These are phyloP conservation scores for Kwoniella shandongensis DNA, from an alignment of 768 basidiomycete species.

Conservation along the genomic window DNA sequence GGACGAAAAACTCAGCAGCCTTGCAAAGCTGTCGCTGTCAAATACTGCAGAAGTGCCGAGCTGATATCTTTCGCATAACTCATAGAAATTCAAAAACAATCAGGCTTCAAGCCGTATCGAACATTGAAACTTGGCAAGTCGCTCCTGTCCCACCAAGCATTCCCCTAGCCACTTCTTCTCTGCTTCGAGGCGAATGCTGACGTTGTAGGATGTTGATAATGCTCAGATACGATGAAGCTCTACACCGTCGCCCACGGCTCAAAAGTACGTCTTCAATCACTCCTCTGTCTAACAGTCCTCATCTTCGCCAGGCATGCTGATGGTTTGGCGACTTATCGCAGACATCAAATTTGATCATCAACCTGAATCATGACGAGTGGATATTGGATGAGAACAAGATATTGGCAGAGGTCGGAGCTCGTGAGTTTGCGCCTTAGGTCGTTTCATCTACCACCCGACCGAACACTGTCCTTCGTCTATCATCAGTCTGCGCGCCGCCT, in stretches of 20 bases:
- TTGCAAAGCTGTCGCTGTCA: too few species aligned
- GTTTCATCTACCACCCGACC: background rate
- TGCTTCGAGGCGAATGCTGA: background rate
- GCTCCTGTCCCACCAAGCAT: background rate
- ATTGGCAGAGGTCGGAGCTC: slow-evolving; percentile 72
- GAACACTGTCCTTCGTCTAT: background rate
- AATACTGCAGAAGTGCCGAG: too few species aligned
- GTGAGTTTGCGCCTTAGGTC: slow-evolving; percentile 57
- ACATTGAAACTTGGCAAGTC: slow-evolving; percentile 66
- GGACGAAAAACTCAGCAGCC: too few species aligned
- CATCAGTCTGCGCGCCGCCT: background rate
- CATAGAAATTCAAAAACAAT: slow-evolving; percentile 68
- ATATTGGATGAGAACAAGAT: slow-evolving; percentile 70
- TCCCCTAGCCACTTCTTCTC: background rate
- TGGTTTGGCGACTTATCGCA: slow-evolving; percentile 47
- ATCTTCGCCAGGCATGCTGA: background rate
- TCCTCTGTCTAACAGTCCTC: background rate
- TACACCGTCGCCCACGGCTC: slow-evolving; percentile 93
- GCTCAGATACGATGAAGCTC: slow-evolving; percentile 85
- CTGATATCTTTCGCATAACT: too few species aligned
- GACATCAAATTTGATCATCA: slow-evolving; percentile 98
- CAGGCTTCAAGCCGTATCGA: slow-evolving; percentile 87
- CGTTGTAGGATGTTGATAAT: background rate
- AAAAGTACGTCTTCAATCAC: slow-evolving; percentile 64
- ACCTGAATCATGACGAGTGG: slow-evolving; percentile 89